Evolutionary conservation across 2,329 filamentous ascomycete species (phyloP).

Genomic region (Trichoderma sp.): DNA sequence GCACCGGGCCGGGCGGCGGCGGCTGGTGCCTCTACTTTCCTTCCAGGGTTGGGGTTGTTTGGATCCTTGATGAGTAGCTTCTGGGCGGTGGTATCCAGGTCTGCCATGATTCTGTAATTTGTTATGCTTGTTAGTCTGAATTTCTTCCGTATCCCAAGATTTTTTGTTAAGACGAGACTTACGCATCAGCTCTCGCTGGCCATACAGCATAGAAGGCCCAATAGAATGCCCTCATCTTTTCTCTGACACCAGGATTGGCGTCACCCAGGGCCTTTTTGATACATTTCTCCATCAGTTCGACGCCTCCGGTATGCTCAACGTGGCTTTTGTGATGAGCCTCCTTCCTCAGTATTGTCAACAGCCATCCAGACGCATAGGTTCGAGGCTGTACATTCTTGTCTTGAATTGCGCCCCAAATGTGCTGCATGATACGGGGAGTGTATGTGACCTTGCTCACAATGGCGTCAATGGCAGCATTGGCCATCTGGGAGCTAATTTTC

Average conservation of each 20-base stretch:
- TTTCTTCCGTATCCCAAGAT: neutral
- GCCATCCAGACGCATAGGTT: conserved; percentile 75
- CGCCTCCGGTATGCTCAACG: conserved; percentile 78
- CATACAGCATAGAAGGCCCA: conserved; percentile 80
- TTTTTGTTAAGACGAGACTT: conserved; percentile 37
- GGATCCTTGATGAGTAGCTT: conserved; percentile 79
- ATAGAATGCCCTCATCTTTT: conserved; percentile 79
- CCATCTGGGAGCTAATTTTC: conserved; percentile 84
- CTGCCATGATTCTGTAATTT: conserved; percentile 66
- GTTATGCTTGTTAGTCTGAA: neutral
- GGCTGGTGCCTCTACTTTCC: conserved; percentile 45
- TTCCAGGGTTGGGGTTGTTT: conserved; percentile 71
- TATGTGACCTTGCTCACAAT: conserved; percentile 80
- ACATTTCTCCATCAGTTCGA: conserved; percentile 82
- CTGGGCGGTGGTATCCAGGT: conserved; percentile 75
- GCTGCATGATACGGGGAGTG: conserved; percentile 77
- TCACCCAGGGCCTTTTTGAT: conserved; percentile 87
- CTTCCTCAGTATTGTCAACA: conserved; percentile 77
- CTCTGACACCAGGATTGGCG: conserved; percentile 84
- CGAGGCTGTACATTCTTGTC: conserved; percentile 93
- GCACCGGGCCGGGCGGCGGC: conserved; percentile 50
- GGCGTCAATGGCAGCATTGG: conserved; percentile 74
- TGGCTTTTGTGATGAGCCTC: conserved; percentile 75
- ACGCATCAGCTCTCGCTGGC: conserved; percentile 73
- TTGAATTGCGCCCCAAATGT: conserved; percentile 76